phyloP scores from a whole-genome alignment of 1,284 basidiomycete genomes.

The Leccinum huronense region DNA sequence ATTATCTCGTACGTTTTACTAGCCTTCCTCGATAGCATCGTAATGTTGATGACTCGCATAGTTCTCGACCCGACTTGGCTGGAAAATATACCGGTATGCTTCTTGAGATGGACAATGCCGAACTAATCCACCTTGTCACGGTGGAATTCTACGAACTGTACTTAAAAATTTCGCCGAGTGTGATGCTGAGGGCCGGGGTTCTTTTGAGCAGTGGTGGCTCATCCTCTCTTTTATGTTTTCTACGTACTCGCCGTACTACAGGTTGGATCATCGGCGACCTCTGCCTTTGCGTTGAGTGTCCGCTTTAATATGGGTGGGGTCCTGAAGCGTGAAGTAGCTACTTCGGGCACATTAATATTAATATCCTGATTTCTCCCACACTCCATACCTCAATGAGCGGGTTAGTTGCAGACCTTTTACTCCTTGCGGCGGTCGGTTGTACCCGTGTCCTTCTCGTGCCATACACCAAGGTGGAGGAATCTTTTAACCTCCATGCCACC shows the following conservation, averaged over 20 bases:
- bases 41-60: slow-evolving; percentile 39
- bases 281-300: slow-evolving; percentile 34
- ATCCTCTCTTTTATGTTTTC: slow-evolving; percentile 32
- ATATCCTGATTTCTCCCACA: not conserved
- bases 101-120: slow-evolving; percentile 94
- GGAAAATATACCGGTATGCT: slow-evolving; percentile 98
- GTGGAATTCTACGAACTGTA: slow-evolving; percentile 76
- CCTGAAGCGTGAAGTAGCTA: not conserved
- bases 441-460: slow-evolving; percentile 75
- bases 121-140: slow-evolving; percentile 70
- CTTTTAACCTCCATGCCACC: slow-evolving; percentile 90
- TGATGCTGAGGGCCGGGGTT: slow-evolving; percentile 9
- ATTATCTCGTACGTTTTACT: slow-evolving; percentile 66
- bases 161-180: slow-evolving; percentile 66
- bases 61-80: slow-evolving; percentile 80
- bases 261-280: slow-evolving; percentile 39
- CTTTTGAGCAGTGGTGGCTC: slow-evolving; percentile 34
- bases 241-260: slow-evolving; percentile 17
- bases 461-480: slow-evolving; percentile 97
- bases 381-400: slow-evolving; percentile 16
- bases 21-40: slow-evolving; percentile 6
- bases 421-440: slow-evolving; percentile 54
- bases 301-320: slow-evolving; percentile 38
- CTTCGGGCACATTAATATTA: not conserved
- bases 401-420: slow-evolving; percentile 49